A percentile compares a stretch with the other conserved stretches of the same genome.
phyloP scores from a whole-genome alignment of 2,329 filamentous ascomycete species.

The Xylaria sp. region DNA sequence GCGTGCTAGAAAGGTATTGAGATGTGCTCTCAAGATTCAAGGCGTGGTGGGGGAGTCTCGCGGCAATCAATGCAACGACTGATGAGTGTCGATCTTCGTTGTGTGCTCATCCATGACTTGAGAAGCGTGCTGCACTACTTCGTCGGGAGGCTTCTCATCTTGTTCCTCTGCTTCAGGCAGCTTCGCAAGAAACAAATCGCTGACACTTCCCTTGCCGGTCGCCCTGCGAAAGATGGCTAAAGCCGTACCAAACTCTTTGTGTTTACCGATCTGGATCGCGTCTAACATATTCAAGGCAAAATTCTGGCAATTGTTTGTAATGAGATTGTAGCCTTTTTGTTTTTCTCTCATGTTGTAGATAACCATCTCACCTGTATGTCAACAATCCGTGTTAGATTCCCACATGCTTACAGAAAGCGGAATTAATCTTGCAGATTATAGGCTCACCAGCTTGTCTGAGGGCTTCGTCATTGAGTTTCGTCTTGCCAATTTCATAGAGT shows the following conservation, averaged over 20 bases:
- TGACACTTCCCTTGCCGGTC: constrained; percentile 36
- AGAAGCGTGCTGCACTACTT: constrained; percentile 33
- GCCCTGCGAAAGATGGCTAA: constrained; percentile 38
- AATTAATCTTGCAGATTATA: background rate
- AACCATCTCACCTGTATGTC: constrained; percentile 37
- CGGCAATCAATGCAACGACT: constrained; percentile 12
- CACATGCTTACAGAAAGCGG: background rate
- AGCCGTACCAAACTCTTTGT: constrained; percentile 37
- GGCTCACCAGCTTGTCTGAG: constrained; percentile 39
- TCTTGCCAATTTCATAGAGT: constrained; percentile 38
- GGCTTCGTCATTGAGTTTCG: constrained; percentile 39
- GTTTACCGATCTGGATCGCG: constrained; percentile 38
- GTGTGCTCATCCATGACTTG: constrained; percentile 42
- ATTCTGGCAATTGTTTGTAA: constrained; percentile 41
- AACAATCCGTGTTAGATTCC: constrained; percentile 19
- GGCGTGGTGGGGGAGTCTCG: background rate
- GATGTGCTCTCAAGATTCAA: background rate
- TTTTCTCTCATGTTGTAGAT: constrained; percentile 41
- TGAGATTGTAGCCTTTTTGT: constrained; percentile 40
- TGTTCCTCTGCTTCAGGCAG: constrained; percentile 37
- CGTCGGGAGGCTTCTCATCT: constrained; percentile 27
- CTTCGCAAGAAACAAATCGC: constrained; percentile 35
- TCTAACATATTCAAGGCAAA: constrained; percentile 40
- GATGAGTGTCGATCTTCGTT: constrained; percentile 37
- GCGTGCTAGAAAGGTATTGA: background rate